phyloP scores from a whole-genome alignment of 2,329 filamentous ascomycete genomes.

The Emericellopsis cladophorae region DNA sequence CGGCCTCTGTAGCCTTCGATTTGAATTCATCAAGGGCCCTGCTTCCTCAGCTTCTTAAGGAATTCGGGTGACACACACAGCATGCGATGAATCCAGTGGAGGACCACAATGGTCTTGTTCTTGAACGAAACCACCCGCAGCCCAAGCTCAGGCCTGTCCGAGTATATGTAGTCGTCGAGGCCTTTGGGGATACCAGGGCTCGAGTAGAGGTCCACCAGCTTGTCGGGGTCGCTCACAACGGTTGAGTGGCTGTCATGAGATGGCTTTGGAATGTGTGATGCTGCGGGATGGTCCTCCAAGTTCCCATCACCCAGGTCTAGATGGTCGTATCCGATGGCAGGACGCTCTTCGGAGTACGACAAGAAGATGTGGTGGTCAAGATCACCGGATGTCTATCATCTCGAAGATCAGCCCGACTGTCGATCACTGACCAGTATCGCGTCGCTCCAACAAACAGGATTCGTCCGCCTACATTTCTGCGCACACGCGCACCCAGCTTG shows the following conservation, averaged over 20 bases:
- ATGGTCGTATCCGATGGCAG: conserved; percentile 20
- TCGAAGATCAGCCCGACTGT: neutral
- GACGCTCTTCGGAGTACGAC: conserved; percentile 18
- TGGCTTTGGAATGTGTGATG: conserved; percentile 13
- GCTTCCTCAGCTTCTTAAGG: conserved; percentile 10
- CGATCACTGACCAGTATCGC: neutral
- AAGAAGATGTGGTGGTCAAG: conserved; percentile 28
- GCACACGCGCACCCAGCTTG: conserved; percentile 12
- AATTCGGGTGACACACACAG: conserved; percentile 19
- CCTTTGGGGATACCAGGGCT: conserved; percentile 8
- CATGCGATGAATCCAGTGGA: conserved; percentile 23
- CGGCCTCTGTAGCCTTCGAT: neutral
- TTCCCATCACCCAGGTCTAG: conserved; percentile 10
- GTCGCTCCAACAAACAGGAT: too few species aligned
- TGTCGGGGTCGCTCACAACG: conserved; percentile 10
- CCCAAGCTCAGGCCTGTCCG: conserved; percentile 24
- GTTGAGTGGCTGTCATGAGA: conserved; percentile 7
- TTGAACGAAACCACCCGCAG: conserved; percentile 27
- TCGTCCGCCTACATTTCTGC: conserved; percentile 7
- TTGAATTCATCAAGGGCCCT: conserved; percentile 13
- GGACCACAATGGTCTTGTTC: conserved; percentile 24
- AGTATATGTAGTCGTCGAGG: conserved; percentile 20
- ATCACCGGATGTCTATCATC: conserved; percentile 9
- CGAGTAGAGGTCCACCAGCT: conserved; percentile 9
- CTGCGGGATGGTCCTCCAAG: conserved; percentile 20